Base-by-base conservation (phyloP, 345 rosid species). In the Orychophragmus violaceus region DNA sequence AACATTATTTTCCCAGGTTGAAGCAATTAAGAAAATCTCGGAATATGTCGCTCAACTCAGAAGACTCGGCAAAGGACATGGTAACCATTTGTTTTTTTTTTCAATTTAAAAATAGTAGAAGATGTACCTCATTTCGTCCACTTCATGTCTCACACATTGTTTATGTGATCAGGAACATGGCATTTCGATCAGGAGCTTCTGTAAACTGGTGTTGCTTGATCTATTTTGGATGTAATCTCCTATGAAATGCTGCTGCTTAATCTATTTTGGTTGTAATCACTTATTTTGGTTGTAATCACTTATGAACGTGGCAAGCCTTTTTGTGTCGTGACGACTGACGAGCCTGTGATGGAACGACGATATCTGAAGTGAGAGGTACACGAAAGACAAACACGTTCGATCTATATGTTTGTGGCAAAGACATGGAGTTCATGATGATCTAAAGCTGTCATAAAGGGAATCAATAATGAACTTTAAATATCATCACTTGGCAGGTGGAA, bases 181-280 rank as follows among this genome's bases (percentile, higher is more conserved):
- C 94, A 91, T 80, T 91, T 91, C 22, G 91, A 91, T 76, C 97
- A 91, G 77, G 82, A 79, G 85, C 96, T 91, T 36, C 85, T 88
- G 0, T 75, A 75, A 62, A 2, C 30, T 71, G 41, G 46, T 71
- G 54, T 62, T 51, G 72, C 77, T 52, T 59, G 21, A 73, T 25
- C 22, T 37, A 3, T 5, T 49, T 65, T 39, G 27, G 61, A 5
- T 65, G 28, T 64, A 49, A 29, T 16, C 35, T 46, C 27, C 21
- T 6, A 25, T 24, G 73, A 63, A 10, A 19, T 64, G 27, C 39
- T 72, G 48, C 62, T 51, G 67, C 72, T 52, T 60, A 21, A 74
- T 52, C 30, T 12, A 8, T 50, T 17, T 59, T 49, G 25, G 61
- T 8, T 72, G 36, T 65, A 58, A n/a, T 41, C 28, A 57, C 54